These are phyloP conservation scores for Lasiosphaeris hirsuta DNA, from an alignment of 495 filamentous ascomycete genomes.

Conservation along the genomic window DNA sequence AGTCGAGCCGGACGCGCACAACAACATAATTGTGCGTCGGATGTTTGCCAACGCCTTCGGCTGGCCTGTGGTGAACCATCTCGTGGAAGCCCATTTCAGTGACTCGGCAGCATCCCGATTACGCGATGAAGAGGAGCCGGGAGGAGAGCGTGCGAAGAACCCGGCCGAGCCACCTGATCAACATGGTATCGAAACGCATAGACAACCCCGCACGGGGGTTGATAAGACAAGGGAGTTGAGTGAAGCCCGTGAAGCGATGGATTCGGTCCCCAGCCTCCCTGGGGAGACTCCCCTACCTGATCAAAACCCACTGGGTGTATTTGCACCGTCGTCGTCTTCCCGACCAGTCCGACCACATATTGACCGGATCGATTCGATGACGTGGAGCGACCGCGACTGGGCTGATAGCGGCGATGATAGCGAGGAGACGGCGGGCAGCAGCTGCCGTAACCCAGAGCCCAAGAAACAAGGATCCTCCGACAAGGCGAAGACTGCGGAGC, in stretches of 20 bases:
- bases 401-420: slow-evolving; percentile 49
- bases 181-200: slow-evolving; percentile 28
- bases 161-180: slow-evolving; percentile 32
- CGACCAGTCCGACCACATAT: slow-evolving; percentile 27
- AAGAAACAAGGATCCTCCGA: slow-evolving; percentile 13
- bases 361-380: slow-evolving; percentile 39
- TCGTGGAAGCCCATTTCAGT: slow-evolving; percentile 89
- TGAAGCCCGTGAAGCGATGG: slow-evolving; percentile 19
- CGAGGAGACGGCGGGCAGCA: slow-evolving; percentile 26
- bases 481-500: slow-evolving; percentile 12
- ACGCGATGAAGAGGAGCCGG: slow-evolving; percentile 52
- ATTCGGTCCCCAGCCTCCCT: slow-evolving; percentile 17
- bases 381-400: slow-evolving; percentile 55
- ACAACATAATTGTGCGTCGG: slow-evolving; percentile 93
- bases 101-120: slow-evolving; percentile 57
- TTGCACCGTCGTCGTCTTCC: slow-evolving; percentile 6
- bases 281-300: not conserved
- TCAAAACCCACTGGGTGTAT: slow-evolving; percentile 9
- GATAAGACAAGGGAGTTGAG: slow-evolving; percentile 14
- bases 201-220: slow-evolving; percentile 25
- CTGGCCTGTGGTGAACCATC: slow-evolving; percentile 92
- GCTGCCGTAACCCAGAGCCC: not conserved
- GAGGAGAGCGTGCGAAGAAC: slow-evolving; percentile 40
- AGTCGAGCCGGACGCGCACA: slow-evolving; percentile 95
- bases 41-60: slow-evolving; percentile 97